Base-by-base conservation (phyloP, 192 early-diverging fungal genomes). In the Powellomyces hirtus region DNA sequence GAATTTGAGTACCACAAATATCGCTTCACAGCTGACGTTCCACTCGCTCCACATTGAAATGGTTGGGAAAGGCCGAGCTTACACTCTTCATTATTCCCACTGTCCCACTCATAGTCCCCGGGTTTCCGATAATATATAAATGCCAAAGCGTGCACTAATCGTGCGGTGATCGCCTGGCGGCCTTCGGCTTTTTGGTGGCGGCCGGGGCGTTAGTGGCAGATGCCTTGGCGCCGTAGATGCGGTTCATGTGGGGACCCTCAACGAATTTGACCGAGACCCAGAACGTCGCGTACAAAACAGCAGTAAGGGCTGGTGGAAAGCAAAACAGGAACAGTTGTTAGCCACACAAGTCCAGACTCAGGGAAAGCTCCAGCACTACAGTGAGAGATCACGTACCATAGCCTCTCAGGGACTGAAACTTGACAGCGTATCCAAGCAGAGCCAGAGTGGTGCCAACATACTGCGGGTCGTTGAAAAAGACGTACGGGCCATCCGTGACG, bases 381-480 rank as follows among this genome's bases (percentile, higher is more conserved):
- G 22, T 68, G 46, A 26, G 13, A 3, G 26, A 2, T 3, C 52
- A 29, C 57, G 16, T 74, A 74, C 72, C 70, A 58, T 79, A 80
- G 5, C 84, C 84, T 58, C 70, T 58, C 33, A 76, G 31, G 29
- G 80, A 82, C 46, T 82, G 84, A 63, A 74, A 75, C 38, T 76
- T 77, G 60, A 84, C 57, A 14, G 80, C 82, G 49, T 78, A 78
- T 11, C 84, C 84, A 26, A 84, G 37, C 16, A 80, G 70, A n/a
- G 76, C 76, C 45, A 82, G 50, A 29, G 83, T 75, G 5, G 84
- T 84, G 51, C 84, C 84, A 11, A 81, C 78, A 38, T 86, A 86
- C 60, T 86, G 84, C 44, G 84, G 84, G 46, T 86, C 82, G 66
- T 77, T 63, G 49, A 85, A 69, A 60, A 74, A 74, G 42, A 71